phyloP scores from a whole-genome alignment of 1,284 basidiomycete species.

The Bjerkandera adusta region DNA sequence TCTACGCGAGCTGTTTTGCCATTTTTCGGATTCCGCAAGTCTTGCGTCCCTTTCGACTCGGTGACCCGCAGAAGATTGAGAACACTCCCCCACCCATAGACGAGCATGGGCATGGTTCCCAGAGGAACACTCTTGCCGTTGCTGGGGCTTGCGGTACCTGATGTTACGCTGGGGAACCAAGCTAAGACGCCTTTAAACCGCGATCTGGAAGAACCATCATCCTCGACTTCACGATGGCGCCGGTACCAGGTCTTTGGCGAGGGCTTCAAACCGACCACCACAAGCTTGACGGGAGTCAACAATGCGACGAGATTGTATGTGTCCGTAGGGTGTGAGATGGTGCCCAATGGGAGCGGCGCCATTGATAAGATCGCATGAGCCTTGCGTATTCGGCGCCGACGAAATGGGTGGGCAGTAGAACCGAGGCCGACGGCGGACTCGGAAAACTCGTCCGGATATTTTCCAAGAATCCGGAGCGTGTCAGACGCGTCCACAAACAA shows the following conservation, averaged over 20 bases:
- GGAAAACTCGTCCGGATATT: constrained; percentile 65
- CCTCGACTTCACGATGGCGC: constrained; percentile 57
- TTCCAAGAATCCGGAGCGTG: constrained; percentile 90
- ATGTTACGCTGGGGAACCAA: constrained; percentile 71
- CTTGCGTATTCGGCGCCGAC: constrained; percentile 36
- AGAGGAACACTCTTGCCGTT: constrained; percentile 28
- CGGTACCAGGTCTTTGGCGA: constrained; percentile 93
- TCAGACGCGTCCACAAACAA: constrained; percentile 96
- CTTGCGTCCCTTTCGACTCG: constrained; percentile 57
- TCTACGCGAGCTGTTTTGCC: constrained; percentile 60
- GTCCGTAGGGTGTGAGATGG: constrained; percentile 76
- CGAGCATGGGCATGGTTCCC: constrained; percentile 58
- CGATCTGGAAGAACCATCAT: constrained; percentile 39
- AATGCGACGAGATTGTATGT: constrained; percentile 84
- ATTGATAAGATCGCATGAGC: constrained; percentile 72
- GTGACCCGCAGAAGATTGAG: constrained; percentile 66
- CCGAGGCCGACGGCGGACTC: constrained; percentile 10
- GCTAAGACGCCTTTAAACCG: constrained; percentile 62
- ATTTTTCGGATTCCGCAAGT: constrained; percentile 50
- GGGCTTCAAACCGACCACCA: constrained; percentile 92
- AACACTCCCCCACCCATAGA: constrained; percentile 78
- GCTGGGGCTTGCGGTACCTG: constrained; percentile 18
- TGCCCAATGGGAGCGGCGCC: constrained; percentile 82
- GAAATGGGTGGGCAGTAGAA: constrained; percentile 25
- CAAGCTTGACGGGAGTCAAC: constrained; percentile 87